Evolutionary conservation across 495 filamentous ascomycete genomes (phyloP).

Genomic region (Penicillium angulare): DNA sequence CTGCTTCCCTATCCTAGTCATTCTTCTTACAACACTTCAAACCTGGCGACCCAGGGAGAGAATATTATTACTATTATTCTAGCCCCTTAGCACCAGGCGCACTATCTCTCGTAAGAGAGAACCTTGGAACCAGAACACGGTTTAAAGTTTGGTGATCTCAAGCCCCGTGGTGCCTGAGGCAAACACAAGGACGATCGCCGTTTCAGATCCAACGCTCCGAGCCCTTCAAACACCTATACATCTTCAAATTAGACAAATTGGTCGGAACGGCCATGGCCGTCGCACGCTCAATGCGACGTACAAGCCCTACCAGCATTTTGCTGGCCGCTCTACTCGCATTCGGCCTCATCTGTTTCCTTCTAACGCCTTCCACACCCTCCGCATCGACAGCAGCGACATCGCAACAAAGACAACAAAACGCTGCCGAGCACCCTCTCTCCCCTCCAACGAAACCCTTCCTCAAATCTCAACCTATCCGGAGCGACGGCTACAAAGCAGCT

Average conservation of each 20-base stretch:
- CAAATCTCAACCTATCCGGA: slow-evolving; percentile 57
- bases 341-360: slow-evolving; percentile 65
- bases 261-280: slow-evolving; percentile 44
- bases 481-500: slow-evolving; percentile 56
- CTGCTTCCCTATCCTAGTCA: neutral
- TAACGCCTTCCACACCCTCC: slow-evolving; percentile 46
- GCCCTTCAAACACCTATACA: slow-evolving; percentile 11
- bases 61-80: neutral
- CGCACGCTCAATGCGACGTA: slow-evolving; percentile 61
- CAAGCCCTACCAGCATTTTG: slow-evolving; percentile 64
- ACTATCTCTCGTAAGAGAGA: neutral
- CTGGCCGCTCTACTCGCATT: slow-evolving; percentile 59
- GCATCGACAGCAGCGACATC: slow-evolving; percentile 34
- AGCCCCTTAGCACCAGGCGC: too few species aligned
- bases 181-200: slow-evolving; percentile 4
- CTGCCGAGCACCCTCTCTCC: slow-evolving; percentile 71
- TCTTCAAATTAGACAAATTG: slow-evolving; percentile 6
- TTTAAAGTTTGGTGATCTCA: neutral
- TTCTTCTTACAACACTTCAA: too few species aligned
- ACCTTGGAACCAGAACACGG: neutral
- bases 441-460: slow-evolving; percentile 82
- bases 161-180: slow-evolving; percentile 20
- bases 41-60: too few species aligned
- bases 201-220: slow-evolving; percentile 9
- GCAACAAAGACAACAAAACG: slow-evolving; percentile 52